Evolutionary conservation across 2,329 filamentous ascomycete genomes (phyloP).

Genomic region (Fonsecaea erecta): DNA sequence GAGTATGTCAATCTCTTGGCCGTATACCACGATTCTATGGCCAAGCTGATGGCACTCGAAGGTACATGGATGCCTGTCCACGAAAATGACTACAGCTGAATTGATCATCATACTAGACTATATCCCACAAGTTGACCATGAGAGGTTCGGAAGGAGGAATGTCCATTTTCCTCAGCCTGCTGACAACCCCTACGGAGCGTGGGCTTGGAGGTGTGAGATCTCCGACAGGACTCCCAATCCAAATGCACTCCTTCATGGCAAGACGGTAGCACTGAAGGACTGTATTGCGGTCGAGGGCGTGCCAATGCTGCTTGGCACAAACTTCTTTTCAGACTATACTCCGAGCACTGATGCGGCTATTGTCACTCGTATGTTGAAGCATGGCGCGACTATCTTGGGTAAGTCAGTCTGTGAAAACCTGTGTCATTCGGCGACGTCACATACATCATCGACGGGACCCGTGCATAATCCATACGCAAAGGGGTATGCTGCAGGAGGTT

Average conservation of each 20-base stretch:
- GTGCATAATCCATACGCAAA: slow-evolving; percentile 55
- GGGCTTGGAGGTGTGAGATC: slow-evolving; percentile 51
- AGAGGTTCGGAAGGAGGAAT: slow-evolving; percentile 53
- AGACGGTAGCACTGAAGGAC: slow-evolving; percentile 55
- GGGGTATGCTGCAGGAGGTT: slow-evolving; percentile 51
- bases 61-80: background rate
- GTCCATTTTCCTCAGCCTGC: slow-evolving; percentile 46
- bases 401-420: slow-evolving; percentile 56
- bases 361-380: slow-evolving; percentile 49
- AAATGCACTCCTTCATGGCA: slow-evolving; percentile 45
- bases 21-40: background rate
- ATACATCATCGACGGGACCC: slow-evolving; percentile 52
- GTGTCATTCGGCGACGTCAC: slow-evolving; percentile 49
- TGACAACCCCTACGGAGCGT: slow-evolving; percentile 48
- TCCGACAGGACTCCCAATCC: slow-evolving; percentile 29
- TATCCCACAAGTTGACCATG: slow-evolving; percentile 48
- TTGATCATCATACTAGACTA: slow-evolving; percentile 48
- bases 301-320: slow-evolving; percentile 52
- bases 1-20: background rate
- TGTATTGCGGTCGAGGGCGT: slow-evolving; percentile 54
- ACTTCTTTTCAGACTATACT: slow-evolving; percentile 46
- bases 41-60: background rate
- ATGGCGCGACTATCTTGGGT: slow-evolving; percentile 51
- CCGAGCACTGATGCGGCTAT: slow-evolving; percentile 53
- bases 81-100: background rate